phyloP scores from a whole-genome alignment of 2,329 filamentous ascomycete species.

The Cladophialophora exuberans region DNA sequence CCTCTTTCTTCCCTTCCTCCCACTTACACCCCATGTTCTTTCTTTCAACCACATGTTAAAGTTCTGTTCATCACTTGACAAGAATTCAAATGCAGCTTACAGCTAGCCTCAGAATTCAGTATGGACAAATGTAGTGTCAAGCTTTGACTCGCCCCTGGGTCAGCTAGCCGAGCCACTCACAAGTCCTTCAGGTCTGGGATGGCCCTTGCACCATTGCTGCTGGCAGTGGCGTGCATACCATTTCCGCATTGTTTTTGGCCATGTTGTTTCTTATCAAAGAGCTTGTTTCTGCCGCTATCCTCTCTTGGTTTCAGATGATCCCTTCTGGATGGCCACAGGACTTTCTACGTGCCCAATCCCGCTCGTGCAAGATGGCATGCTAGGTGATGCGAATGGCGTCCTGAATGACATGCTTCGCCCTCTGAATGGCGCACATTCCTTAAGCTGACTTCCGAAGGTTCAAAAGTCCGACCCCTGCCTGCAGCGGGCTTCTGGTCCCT shows the following conservation, averaged over 20 bases:
- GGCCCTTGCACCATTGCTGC: constrained; percentile 1
- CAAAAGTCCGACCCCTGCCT: constrained; percentile 7
- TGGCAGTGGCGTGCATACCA: constrained; percentile 16
- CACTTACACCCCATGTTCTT: neutral
- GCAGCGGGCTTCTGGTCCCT: constrained; percentile 1
- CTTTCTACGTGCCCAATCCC: constrained; percentile 5
- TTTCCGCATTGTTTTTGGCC: neutral
- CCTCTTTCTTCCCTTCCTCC: neutral
- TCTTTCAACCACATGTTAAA: constrained; percentile 3
- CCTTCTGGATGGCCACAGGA: constrained; percentile 7
- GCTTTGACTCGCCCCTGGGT: no score
- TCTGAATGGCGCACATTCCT: constrained; percentile 19
- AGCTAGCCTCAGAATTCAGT: neutral
- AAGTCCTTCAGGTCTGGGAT: neutral
- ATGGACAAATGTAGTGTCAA: no score
- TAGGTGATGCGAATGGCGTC: neutral
- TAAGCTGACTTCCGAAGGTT: neutral
- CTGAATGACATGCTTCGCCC: constrained; percentile 16
- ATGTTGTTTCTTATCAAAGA: constrained; percentile 2
- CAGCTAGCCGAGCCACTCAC: no score
- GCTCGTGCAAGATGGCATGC: neutral
- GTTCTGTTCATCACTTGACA: neutral
- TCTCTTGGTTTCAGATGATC: constrained; percentile 12
- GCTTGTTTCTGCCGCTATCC: constrained; percentile 10
- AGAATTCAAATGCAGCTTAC: neutral